Evolutionary conservation across 208 protist genomes (phyloP), one percentile per base, ranked within the genome.

Genomic region (Trypanosoma caninum): DNA sequence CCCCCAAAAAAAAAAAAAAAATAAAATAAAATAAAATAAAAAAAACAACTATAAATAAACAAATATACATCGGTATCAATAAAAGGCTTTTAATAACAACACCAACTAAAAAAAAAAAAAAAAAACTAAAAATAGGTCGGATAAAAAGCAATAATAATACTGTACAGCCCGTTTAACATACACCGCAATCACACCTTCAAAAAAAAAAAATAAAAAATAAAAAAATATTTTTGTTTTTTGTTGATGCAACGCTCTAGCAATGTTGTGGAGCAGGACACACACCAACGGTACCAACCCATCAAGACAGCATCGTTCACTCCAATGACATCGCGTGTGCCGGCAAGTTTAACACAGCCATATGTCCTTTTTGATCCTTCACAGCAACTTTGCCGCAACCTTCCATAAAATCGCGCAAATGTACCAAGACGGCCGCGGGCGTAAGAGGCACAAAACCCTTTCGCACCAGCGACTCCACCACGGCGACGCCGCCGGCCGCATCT

Each of bases 301-400:
- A 0, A 50, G 7, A 28, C 20, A 28, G 30, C 2, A n/a, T n/a
- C n/a, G n/a, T 34, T 59, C 45, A 59, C 52, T 62, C 50, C 47
- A 76, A 35, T 37, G 52, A 48, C 37, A 37, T 59, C 42, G 47
- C 63, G 34, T 77, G 60, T 9, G 78, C 40, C 9, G 70, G 69
- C 8, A 79, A 34, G 6, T 51, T 53, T 13, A 78, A 25, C 18
- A 79, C 38, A 14, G 62, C 62, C 23, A 76, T 37, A 41, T 59
- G 10, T 25, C 69, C 72, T 30, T 47, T 44, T 23, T 22, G 23
- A 44, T 74, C 72, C 28, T 33, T 37, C n/a, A 84, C 69, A n/a
- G 77, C 72, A 10, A 78, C 48, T 18, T 69, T 46, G 9, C 66
- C 63, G 27, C 50, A 42, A 3, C 65, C 68, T n/a, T 78, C 60